phyloP scores from a whole-genome alignment of 768 basidiomycete genomes.

The Collybiopsis confluens region DNA sequence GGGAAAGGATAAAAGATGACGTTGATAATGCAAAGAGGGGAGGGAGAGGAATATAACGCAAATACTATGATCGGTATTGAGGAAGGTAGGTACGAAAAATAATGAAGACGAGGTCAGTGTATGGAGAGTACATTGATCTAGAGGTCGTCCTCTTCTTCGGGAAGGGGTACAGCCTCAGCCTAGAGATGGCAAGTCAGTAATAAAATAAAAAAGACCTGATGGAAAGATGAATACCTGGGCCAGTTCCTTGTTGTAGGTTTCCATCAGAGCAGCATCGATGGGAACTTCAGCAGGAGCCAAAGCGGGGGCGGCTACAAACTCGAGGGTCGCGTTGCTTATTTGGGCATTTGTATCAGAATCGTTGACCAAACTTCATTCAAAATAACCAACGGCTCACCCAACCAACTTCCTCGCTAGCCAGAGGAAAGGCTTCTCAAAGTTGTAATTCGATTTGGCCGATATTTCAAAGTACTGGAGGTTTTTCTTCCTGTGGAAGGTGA shows the following conservation, averaged over 20 bases:
- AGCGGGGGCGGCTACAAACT: slow-evolving; percentile 96
- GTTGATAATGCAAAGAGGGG: slow-evolving; percentile 3
- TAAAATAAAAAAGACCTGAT: slow-evolving; percentile 11
- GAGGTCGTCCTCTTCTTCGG: slow-evolving; percentile 94
- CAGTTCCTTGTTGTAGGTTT: slow-evolving; percentile 76
- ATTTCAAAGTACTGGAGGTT: slow-evolving; percentile 99
- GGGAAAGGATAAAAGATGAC: not conserved
- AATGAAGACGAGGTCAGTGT: not conserved
- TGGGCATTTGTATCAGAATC: not conserved
- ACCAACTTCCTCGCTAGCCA: slow-evolving; percentile 98
- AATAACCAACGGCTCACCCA: slow-evolving; percentile 58
- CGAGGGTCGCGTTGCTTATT: slow-evolving; percentile 84
- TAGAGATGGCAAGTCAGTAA: slow-evolving; percentile 21
- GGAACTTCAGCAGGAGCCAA: slow-evolving; percentile 91
- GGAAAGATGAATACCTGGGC: slow-evolving; percentile 40
- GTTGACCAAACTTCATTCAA: not conserved
- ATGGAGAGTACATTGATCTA: slow-evolving; percentile 29
- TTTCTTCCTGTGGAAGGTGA: slow-evolving; percentile 99
- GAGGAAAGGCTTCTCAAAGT: slow-evolving; percentile 99
- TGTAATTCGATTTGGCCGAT: slow-evolving; percentile 99
- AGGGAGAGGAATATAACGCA: not conserved
- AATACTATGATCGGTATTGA: not conserved
- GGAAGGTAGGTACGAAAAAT: not conserved
- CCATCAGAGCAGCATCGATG: slow-evolving; percentile 77
- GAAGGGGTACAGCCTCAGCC: slow-evolving; percentile 91